Base-by-base conservation (phyloP, 257 asterid species). In the Misopates orontium region DNA sequence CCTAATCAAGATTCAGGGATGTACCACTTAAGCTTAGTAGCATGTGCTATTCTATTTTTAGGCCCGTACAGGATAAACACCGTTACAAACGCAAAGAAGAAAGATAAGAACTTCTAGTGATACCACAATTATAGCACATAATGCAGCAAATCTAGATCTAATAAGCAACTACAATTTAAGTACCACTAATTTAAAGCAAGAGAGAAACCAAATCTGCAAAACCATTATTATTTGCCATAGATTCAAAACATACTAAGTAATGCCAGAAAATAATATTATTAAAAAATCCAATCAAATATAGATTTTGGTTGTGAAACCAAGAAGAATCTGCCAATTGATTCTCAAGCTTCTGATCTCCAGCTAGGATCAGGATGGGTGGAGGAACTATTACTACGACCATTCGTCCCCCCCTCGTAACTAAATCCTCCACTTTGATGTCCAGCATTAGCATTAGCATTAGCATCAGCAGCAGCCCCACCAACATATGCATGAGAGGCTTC, bases 261-360 rank as follows among this genome's bases (percentile, higher is more conserved):
- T 14, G 18, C 51, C 51, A 45, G 36, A 13, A n/a, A 45, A 45
- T 45, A 45, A n/a, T 13, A 45, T 45, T 45, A 36, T 36, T 45
- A 13, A 45, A 2, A 14, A 36, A 36, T 36, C 42, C 42, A 36
- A 9, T 36, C 11, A 9, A 36, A 10, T 36, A 36, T 36, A 36
- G 42, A 3, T 36, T 28, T 48, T 55, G 71, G 63, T 23, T 25
- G 23, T 32, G 40, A 58, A 58, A 24, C 36, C 39, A 44, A 47
- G 19, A 45, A 57, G 40, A 65, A 42, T 19, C 67, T 42, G 19
- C 23, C 41, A 19, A 16, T 20, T 23, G 39, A 60, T 21, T 45
- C 47, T 62, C 66, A 71, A 63, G 67, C 67, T 44, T 71, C 77
- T 4, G 77, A 49, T 40, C 59, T 73, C 68, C 71, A 67, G 48